phyloP scores from a whole-genome alignment of 148 eudicot genomes.

The Dianthus caryophyllus region DNA sequence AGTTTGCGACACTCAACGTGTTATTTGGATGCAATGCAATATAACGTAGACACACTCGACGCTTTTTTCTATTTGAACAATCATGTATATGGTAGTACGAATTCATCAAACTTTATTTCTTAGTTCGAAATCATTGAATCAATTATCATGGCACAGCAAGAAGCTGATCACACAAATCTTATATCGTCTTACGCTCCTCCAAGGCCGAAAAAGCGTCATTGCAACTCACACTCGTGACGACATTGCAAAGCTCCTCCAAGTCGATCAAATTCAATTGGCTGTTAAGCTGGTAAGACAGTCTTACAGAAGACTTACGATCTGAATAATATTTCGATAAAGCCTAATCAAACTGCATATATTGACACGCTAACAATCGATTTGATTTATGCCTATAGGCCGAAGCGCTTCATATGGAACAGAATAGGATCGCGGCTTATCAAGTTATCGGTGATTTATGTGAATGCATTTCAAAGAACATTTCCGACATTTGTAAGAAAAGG shows the following conservation, averaged over 20 bases:
- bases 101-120: background rate
- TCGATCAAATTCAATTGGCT: slow-evolving; percentile 21
- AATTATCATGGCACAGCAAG: slow-evolving; percentile 13
- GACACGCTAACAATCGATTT: background rate
- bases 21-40: too few species aligned
- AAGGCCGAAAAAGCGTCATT: slow-evolving; percentile 18
- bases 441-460: slow-evolving; percentile 15
- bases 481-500: slow-evolving; percentile 16
- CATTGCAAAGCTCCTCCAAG: slow-evolving; percentile 22
- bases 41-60: too few species aligned
- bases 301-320: too few species aligned
- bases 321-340: too few species aligned
- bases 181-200: slow-evolving; percentile 19
- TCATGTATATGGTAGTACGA: background rate
- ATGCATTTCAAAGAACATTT: slow-evolving; percentile 12
- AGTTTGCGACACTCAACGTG: too few species aligned
- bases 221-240: slow-evolving; percentile 19
- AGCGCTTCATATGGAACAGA: slow-evolving; percentile 22
- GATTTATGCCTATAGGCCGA: slow-evolving; percentile 10
- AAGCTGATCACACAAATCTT: slow-evolving; percentile 17
- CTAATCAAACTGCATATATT: too few species aligned
- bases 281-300: slow-evolving; percentile 15
- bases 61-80: background rate
- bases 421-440: slow-evolving; percentile 19
- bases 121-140: background rate